Evolutionary conservation across 2,329 filamentous ascomycete genomes (phyloP), one percentile per base, ranked within the genome.

Genomic region (Paecilomyces fulvus): DNA sequence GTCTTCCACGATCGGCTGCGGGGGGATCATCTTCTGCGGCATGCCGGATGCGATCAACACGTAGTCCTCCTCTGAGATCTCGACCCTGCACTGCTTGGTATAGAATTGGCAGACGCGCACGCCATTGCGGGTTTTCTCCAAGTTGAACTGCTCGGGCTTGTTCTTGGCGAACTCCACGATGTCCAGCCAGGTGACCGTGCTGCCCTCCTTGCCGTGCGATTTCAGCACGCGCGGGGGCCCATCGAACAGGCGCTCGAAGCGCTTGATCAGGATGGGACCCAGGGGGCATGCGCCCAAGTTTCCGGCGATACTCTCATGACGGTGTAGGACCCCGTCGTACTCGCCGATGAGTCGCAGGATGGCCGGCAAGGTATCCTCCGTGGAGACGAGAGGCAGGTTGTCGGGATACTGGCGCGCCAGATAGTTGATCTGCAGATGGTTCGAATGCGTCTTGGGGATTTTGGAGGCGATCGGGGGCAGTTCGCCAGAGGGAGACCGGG

Each of bases 21-120:
- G 86, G 1, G 90, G 87, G 17, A 91, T 90, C 72, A 91, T 83
- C 67, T 90, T 86, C 70, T 95, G 89, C 10, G 92, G 83, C 61
- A 89, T 88, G 28, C 90, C 90, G 43, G 88, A 92, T 55, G 85
- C 84, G 62, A 95, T 92, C 61, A 95, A 77, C 48, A 91, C 82
- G 79, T 87, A 95, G 68, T 96, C 90, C 69, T 95, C 90, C 70
- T 95, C 90, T 17, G 84, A 85, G 59, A 96, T 92, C 74, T 95
- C 89, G 8, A 95, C 87, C 51, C 88, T 83, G 61, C 86, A 82
- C 59, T 91, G 88, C 67, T 91, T 91, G 61, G 90, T 85, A 66
- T 86, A 84, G 70, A 95, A 94, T 60, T 90, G 88, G 67, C 90
- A 95, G 54, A 87, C 84, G 51, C 87, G 82, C 54, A 82, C 76